Evolutionary conservation across 768 basidiomycete genomes (phyloP).

Genomic region (Daedaleopsis sinensis): DNA sequence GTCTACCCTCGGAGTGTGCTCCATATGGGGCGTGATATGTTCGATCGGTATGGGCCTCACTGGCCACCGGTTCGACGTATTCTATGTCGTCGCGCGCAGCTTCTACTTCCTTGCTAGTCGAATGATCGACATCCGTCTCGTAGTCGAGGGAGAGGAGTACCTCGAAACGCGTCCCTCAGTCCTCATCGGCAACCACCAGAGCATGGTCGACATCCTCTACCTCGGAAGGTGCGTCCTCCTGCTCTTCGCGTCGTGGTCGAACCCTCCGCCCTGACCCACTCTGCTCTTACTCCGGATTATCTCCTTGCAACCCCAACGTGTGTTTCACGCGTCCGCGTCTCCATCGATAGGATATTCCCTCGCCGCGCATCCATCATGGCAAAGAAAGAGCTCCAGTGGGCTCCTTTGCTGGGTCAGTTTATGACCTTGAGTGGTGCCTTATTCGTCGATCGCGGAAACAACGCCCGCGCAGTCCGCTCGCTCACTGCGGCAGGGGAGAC

Average conservation of each 20-base stretch:
- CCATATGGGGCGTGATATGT: slow-evolving; percentile 70
- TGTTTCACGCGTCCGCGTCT: slow-evolving; percentile 9
- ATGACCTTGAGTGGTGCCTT: slow-evolving; percentile 89
- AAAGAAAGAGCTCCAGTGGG: slow-evolving; percentile 86
- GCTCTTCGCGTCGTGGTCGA: neutral
- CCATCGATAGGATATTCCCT: slow-evolving; percentile 69
- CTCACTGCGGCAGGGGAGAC: slow-evolving; percentile 75
- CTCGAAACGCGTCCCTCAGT: slow-evolving; percentile 73
- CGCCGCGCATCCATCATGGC: slow-evolving; percentile 85
- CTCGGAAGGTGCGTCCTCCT: slow-evolving; percentile 65
- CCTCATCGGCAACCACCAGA: slow-evolving; percentile 90
- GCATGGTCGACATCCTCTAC: slow-evolving; percentile 85
- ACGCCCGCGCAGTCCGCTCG: slow-evolving; percentile 69
- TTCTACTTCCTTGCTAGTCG: slow-evolving; percentile 76
- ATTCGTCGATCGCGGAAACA: slow-evolving; percentile 89
- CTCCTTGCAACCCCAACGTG: slow-evolving; percentile 9
- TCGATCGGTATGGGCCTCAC: slow-evolving; percentile 66
- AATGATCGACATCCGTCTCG: slow-evolving; percentile 65
- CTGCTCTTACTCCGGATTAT: slow-evolving; percentile 12
- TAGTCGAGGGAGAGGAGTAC: slow-evolving; percentile 87
- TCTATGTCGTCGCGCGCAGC: slow-evolving; percentile 78
- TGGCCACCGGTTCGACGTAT: slow-evolving; percentile 78
- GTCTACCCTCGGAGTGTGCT: slow-evolving; percentile 68
- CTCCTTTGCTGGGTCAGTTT: slow-evolving; percentile 85
- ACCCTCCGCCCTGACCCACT: slow-evolving; percentile 3